Conservation (phyloP, 1,284 basidiomycete genomes). For the Papiliotrema flavescens region DNA sequence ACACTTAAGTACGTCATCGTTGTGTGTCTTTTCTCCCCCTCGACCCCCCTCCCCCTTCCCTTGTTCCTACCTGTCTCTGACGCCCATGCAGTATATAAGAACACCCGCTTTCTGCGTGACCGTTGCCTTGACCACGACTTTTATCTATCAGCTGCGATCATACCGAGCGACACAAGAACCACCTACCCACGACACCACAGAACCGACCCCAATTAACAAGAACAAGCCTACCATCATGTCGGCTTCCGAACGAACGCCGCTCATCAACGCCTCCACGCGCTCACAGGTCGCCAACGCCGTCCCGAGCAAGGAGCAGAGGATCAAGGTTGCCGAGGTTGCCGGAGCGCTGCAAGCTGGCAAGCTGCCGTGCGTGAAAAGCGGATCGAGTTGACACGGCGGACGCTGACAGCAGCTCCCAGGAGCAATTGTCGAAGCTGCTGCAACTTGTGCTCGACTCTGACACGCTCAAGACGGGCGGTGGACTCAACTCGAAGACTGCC, state of each 20-base stretch:
- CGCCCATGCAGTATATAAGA: too few species aligned
- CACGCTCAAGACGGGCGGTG: constrained; percentile 43
- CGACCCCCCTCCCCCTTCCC: too few species aligned
- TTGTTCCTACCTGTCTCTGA: too few species aligned
- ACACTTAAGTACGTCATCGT: too few species aligned
- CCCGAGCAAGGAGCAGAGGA: constrained; percentile 27
- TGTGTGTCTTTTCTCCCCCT: too few species aligned
- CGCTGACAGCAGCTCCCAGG: constrained; percentile 28
- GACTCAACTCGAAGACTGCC: constrained; percentile 37
- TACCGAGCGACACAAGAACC: too few species aligned
- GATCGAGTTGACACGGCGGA: background rate
- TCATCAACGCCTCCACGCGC: background rate
- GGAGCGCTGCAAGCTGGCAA: constrained; percentile 48
- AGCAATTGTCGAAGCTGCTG: constrained; percentile 42
- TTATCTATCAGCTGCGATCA: too few species aligned
- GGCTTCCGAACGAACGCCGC: background rate
- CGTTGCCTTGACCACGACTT: too few species aligned
- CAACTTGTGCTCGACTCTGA: constrained; percentile 40
- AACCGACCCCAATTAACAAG: too few species aligned
- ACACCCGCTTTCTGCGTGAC: too few species aligned
- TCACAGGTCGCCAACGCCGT: constrained; percentile 10
- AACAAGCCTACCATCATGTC: constrained; percentile 1
- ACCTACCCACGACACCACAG: too few species aligned
- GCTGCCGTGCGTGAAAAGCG: constrained; percentile 30
- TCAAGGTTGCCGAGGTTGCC: constrained; percentile 34